phyloP scores from a whole-genome alignment of 2,329 filamentous ascomycete genomes.

The Botrytis deweyae region DNA sequence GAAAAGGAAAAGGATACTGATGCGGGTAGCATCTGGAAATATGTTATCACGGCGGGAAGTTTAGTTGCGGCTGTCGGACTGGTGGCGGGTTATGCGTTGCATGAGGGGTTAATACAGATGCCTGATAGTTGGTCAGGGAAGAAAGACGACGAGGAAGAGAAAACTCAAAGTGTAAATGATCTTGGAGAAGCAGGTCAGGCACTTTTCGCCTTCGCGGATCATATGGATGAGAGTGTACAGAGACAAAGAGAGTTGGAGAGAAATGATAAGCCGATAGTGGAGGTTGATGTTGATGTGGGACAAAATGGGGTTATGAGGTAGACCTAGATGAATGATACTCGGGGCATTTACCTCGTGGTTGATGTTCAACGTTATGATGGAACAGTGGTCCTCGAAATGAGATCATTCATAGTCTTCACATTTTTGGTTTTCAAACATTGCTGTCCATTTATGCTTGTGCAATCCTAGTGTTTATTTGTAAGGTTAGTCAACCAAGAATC shows the following conservation, averaged over 20 bases:
- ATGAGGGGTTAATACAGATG: conserved; percentile 38
- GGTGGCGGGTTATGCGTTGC: conserved; percentile 39
- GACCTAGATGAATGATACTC: not conserved
- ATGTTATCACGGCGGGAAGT: conserved; percentile 31
- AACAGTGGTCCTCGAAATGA: not conserved
- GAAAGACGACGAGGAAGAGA: conserved; percentile 12
- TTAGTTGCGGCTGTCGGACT: conserved; percentile 36
- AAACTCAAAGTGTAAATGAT: conserved; percentile 26
- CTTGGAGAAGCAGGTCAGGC: conserved; percentile 37
- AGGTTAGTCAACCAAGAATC: not conserved
- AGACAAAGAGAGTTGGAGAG: conserved; percentile 25
- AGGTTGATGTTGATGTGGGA: conserved; percentile 30
- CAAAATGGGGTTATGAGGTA: not conserved
- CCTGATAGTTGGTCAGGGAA: conserved; percentile 21
- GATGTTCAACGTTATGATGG: not conserved
- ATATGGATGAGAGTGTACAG: conserved; percentile 28
- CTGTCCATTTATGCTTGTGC: not conserved
- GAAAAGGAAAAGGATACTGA: conserved; percentile 30
- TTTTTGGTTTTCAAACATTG: not conserved
- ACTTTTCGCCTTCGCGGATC: conserved; percentile 31
- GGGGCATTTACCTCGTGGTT: not conserved
- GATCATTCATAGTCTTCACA: not conserved
- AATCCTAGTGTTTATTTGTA: not conserved
- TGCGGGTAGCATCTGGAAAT: conserved; percentile 29
- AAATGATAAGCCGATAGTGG: conserved; percentile 25